Evolutionary conservation across 2,329 filamentous ascomycete species (phyloP).

Genomic region (Claviceps lovelessii): DNA sequence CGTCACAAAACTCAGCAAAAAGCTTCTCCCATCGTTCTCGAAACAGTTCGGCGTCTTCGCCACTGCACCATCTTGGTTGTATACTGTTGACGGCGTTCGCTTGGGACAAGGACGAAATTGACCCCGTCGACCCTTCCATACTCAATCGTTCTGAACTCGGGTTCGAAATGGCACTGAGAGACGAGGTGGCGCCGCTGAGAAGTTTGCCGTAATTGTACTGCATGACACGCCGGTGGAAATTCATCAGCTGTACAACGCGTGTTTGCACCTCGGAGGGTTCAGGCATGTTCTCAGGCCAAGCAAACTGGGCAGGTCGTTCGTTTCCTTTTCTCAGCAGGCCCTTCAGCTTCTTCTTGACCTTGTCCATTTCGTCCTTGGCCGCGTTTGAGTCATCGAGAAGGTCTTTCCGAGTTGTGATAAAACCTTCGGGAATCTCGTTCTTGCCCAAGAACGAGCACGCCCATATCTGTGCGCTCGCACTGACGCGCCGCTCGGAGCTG

Average conservation of each 20-base stretch:
- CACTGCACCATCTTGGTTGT: constrained; percentile 88
- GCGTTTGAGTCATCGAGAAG: constrained; percentile 94
- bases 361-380: constrained; percentile 98
- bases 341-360: constrained; percentile 99
- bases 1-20: constrained; percentile 90
- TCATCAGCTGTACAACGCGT: constrained; percentile 90
- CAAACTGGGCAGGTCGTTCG: constrained; percentile 84
- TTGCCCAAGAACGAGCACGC: constrained; percentile 75
- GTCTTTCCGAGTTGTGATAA: constrained; percentile 85
- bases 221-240: constrained; percentile 92
- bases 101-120: constrained; percentile 39
- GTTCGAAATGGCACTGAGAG: constrained; percentile 43
- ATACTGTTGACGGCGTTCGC: constrained; percentile 53
- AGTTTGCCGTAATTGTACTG: constrained; percentile 80
- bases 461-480: constrained; percentile 93
- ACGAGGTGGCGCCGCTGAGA: constrained; percentile 50
- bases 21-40: constrained; percentile 97
- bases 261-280: constrained; percentile 89
- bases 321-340: constrained; percentile 82
- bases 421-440: constrained; percentile 71
- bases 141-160: constrained; percentile 31
- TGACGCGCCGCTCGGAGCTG: constrained; percentile 87
- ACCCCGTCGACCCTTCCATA: constrained; percentile 26
- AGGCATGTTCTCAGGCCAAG: constrained; percentile 92
- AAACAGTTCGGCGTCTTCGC: constrained; percentile 88